Evolutionary conservation across 2,329 filamentous ascomycete species (phyloP), one percentile per base, ranked within the genome.

Genomic region (Talaromyces sp.): DNA sequence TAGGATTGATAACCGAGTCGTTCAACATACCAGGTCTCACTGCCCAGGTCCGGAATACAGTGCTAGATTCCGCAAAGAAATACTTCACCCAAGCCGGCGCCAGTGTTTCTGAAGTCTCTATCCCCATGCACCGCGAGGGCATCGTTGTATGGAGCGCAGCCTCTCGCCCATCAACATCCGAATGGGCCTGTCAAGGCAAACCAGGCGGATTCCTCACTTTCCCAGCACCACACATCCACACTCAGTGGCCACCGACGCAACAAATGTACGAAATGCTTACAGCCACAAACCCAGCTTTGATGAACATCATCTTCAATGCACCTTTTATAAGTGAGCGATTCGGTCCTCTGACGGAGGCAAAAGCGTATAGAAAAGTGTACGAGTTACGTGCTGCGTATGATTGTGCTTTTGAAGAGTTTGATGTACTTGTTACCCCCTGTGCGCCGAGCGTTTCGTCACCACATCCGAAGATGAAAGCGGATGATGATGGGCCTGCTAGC

Each of bases 321-420:
- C 74, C 69, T 0, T 73, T 75, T 40, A 67, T 79, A 3, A 67
- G 68, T 11, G 67, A 76, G 3, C 53, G 29, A 13, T 68, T 70
- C 4, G 73, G 74, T 0, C 67, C 72, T 2, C 68, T 69, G 5
- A 71, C 78, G 8, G 76, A 80, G 38, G 78, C 77, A 38, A 84
- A 84, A 72, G 81, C 81, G 0, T 75, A 83, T 65, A 77, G 78
- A 49, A 80, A 83, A 64, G 79, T 80, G 0, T 78, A 79, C 58
- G 73, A 83, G 70, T 73, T 85, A 27, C 76, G 81, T 2, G 80
- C 77, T 4, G 81, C 80, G 3, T 85, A 85, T 69, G 82, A 85
- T 68, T 67, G 69, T 13, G 81, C 76, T 0, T 70, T 85, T 7
- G 70, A 72, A 27, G 70, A 77, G 0, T 74, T 80, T n/a, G 83